Evolutionary conservation across 306 rosid species (phyloP).

Genomic region (Urtica urens): DNA sequence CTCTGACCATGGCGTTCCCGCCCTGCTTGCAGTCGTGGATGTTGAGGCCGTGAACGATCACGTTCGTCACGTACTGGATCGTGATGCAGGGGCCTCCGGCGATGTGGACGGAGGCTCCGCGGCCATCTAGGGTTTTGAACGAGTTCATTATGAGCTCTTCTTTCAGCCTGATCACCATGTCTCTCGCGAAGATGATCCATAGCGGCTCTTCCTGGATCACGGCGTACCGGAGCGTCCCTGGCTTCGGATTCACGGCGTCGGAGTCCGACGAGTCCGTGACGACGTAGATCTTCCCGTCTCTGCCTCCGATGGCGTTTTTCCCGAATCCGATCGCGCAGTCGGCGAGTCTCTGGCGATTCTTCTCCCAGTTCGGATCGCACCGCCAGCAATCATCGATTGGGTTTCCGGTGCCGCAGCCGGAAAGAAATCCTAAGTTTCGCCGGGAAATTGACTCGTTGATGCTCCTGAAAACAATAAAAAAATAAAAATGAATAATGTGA

Average conservation of each 20-base stretch:
- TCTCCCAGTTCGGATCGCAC: constrained; percentile 76
- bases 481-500: not conserved
- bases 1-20: constrained; percentile 77
- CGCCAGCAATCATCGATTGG: constrained; percentile 99
- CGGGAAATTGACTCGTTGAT: constrained; percentile 48
- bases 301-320: constrained; percentile 74
- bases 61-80: constrained; percentile 67
- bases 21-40: constrained; percentile 87
- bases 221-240: constrained; percentile 78
- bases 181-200: constrained; percentile 83
- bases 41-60: constrained; percentile 67
- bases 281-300: constrained; percentile 59
- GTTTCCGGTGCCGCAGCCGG: constrained; percentile 81
- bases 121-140: constrained; percentile 80
- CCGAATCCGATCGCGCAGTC: constrained; percentile 97
- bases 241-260: constrained; percentile 56
- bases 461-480: constrained; percentile 25
- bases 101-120: constrained; percentile 90
- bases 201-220: constrained; percentile 88
- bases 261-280: constrained; percentile 69
- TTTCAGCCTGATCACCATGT: constrained; percentile 73
- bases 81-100: constrained; percentile 98
- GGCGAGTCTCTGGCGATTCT: constrained; percentile 72
- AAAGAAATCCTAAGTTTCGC: constrained; percentile 68
- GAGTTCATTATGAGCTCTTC: constrained; percentile 95